These are phyloP conservation scores for Pelargonium australe DNA, from an alignment of 441 rosid genomes.

Conservation along the genomic window DNA sequence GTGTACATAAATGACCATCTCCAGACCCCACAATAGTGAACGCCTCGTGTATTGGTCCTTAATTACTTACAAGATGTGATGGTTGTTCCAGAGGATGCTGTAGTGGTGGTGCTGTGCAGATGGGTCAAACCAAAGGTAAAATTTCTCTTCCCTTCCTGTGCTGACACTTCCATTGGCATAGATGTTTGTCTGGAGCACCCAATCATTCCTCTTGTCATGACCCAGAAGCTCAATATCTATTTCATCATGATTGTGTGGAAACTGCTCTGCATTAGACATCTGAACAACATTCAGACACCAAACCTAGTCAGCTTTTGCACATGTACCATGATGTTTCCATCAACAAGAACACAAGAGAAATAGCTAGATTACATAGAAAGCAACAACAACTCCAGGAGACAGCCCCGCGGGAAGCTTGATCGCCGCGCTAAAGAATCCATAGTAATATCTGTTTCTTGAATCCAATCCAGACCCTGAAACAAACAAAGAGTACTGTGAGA, in stretches of 20 bases:
- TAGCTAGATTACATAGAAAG: constrained; percentile 63
- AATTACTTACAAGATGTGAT: constrained; percentile 64
- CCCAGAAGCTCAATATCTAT: constrained; percentile 85
- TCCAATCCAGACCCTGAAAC: constrained; percentile 72
- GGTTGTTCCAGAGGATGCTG: constrained; percentile 78
- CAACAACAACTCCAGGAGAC: constrained; percentile 86
- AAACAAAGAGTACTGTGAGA: background rate
- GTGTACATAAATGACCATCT: too few species aligned
- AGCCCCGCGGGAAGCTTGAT: constrained; percentile 79
- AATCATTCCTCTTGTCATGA: constrained; percentile 64
- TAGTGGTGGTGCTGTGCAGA: constrained; percentile 61
- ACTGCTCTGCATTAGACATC: constrained; percentile 79
- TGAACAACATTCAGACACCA: constrained; percentile 17
- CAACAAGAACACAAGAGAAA: too few species aligned
- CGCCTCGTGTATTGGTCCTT: too few species aligned
- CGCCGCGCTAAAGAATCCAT: constrained; percentile 88
- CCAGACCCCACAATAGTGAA: too few species aligned
- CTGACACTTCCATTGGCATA: constrained; percentile 69
- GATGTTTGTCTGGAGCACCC: constrained; percentile 74
- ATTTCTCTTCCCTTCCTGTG: constrained; percentile 87
- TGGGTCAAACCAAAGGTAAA: constrained; percentile 91
- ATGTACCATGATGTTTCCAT: background rate
- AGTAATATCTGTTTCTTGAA: constrained; percentile 42
- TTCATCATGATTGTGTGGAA: constrained; percentile 79
- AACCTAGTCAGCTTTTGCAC: background rate